A percentile compares a stretch with the other conserved stretches of the same genome.
Evolutionary conservation across 2,329 filamentous ascomycete species (phyloP).

Genomic region (Alternaria rosae): DNA sequence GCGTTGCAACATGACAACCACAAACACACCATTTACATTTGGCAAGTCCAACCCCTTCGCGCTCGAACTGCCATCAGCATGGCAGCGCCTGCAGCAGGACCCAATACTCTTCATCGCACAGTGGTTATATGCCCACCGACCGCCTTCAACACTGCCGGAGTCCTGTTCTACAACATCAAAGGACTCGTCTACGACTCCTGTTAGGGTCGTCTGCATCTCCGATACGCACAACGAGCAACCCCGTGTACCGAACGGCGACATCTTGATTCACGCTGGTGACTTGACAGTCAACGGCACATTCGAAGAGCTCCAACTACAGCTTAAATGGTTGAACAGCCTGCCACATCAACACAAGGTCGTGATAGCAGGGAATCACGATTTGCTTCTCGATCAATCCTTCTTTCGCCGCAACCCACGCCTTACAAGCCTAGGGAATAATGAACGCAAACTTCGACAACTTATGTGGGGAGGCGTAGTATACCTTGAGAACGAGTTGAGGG

Average conservation of each 20-base stretch:
- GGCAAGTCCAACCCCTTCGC: background rate
- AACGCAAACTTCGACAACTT: slow-evolving; percentile 33
- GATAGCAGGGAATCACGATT: slow-evolving; percentile 84
- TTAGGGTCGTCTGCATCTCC: slow-evolving; percentile 83
- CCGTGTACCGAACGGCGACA: slow-evolving; percentile 69
- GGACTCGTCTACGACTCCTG: slow-evolving; percentile 27
- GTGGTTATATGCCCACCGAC: background rate
- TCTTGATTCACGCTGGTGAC: slow-evolving; percentile 88
- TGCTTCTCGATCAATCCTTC: slow-evolving; percentile 16
- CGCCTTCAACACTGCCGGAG: background rate
- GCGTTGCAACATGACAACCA: background rate
- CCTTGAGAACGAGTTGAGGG: slow-evolving; percentile 42
- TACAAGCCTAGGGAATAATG: slow-evolving; percentile 53
- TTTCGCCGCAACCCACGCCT: slow-evolving; percentile 43
- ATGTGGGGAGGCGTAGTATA: slow-evolving; percentile 56
- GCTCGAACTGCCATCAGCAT: background rate
- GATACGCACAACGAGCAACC: slow-evolving; percentile 73
- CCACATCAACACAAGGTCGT: slow-evolving; percentile 80
- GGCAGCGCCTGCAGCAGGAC: background rate
- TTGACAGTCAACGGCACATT: slow-evolving; percentile 74
- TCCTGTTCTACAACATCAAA: background rate
- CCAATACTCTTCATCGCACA: background rate
- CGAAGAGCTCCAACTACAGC: slow-evolving; percentile 73
- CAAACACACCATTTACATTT: background rate
- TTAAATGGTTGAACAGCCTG: slow-evolving; percentile 78